Conservation (phyloP, 768 basidiomycete species). For the Kwoniella heveanensis region DNA sequence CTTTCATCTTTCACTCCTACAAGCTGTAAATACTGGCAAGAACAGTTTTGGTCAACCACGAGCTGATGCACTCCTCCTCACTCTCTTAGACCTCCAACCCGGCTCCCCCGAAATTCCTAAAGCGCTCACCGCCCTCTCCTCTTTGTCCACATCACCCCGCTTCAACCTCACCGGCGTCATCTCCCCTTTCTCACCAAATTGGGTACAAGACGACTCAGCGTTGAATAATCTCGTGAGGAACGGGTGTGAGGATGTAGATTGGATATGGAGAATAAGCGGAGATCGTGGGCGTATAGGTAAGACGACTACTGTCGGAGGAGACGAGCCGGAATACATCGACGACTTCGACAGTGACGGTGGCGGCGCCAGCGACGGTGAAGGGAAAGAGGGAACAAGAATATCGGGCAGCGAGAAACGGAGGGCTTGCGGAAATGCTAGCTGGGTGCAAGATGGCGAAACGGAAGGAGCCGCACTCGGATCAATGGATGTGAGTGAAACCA, state of each 20-base stretch:
- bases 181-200: slow-evolving; percentile 19
- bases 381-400: background rate
- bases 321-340: background rate
- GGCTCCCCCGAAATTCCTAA: slow-evolving; percentile 8
- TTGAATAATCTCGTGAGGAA: slow-evolving; percentile 5
- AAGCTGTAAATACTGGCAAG: too few species aligned
- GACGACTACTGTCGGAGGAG: background rate
- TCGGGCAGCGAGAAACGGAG: background rate
- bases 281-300: background rate
- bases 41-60: too few species aligned
- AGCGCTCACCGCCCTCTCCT: slow-evolving; percentile 2
- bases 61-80: too few species aligned
- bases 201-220: slow-evolving; percentile 1
- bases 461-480: slow-evolving; percentile 1
- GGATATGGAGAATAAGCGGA: slow-evolving; percentile 29
- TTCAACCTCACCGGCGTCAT: slow-evolving; percentile 12
- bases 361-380: too few species aligned
- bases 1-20: too few species aligned
- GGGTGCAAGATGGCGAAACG: slow-evolving; percentile 5
- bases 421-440: slow-evolving; percentile 14
- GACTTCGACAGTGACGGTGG: too few species aligned
- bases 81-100: background rate
- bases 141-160: background rate
- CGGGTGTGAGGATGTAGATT: slow-evolving; percentile 19
- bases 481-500: slow-evolving; percentile 6